phyloP scores from a whole-genome alignment of 768 basidiomycete genomes.

The Russula sp. region DNA sequence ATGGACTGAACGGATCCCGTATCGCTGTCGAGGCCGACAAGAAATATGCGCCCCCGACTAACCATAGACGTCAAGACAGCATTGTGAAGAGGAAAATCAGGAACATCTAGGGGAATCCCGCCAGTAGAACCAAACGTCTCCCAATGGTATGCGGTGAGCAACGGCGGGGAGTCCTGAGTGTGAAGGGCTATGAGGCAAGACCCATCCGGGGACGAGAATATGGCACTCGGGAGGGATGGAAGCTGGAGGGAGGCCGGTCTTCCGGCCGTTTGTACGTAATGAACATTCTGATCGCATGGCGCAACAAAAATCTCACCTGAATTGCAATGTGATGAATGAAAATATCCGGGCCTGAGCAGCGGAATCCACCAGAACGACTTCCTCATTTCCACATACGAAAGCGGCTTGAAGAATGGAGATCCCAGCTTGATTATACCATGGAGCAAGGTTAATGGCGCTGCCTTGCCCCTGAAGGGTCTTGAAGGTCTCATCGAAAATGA shows the following conservation, averaged over 20 bases:
- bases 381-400: conserved; percentile 47
- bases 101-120: conserved; percentile 39
- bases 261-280: not conserved
- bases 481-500: conserved; percentile 42
- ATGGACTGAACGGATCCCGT: conserved; percentile 36
- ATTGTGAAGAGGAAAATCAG: conserved; percentile 24
- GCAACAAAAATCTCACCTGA: conserved; percentile 35
- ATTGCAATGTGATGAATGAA: conserved; percentile 47
- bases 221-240: conserved; percentile 30
- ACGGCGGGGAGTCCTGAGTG: not conserved
- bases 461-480: conserved; percentile 38
- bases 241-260: conserved; percentile 44
- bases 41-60: conserved; percentile 37
- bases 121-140: conserved; percentile 46
- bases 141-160: conserved; percentile 47
- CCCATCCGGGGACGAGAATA: conserved; percentile 48
- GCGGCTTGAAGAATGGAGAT: conserved; percentile 33
- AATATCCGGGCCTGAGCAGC: conserved; percentile 42
- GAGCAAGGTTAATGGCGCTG: conserved; percentile 34
- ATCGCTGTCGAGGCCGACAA: conserved; percentile 37
- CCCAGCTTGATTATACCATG: conserved; percentile 37
- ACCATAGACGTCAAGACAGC: conserved; percentile 42
- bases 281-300: not conserved
- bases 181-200: conserved; percentile 43
- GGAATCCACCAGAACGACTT: conserved; percentile 47